Base-by-base conservation (phyloP, 768 basidiomycete species). In the Podaxis mareebaensis region DNA sequence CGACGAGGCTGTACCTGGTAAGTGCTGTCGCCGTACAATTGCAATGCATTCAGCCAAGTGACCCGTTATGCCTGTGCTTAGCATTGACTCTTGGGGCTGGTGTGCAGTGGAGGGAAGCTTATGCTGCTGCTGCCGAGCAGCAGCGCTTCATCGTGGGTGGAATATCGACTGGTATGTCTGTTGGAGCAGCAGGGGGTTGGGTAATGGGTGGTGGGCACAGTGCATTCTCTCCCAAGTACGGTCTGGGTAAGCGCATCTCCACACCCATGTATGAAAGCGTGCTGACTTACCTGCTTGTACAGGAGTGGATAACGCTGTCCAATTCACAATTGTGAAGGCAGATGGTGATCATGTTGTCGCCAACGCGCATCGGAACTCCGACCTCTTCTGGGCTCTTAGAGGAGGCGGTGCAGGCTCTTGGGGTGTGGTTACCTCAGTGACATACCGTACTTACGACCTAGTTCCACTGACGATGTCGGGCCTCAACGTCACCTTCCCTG, bases 381-480 rank as follows among this genome's bases (percentile, higher is more conserved):
- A 85, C 60, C 75, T 85, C 3, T 85, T 82, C 71, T 86, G 81
- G 79, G 83, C 85, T 0, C 67, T 85, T 58, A 75, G 83, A 36
- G 84, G 83, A 0, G 77, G 77, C 1, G 84, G 84, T 0, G 83
- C 83, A 5, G 77, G 79, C 12, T 84, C 80, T 0, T 85, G 73
- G 52, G 83, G 80, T 7, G 73, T 85, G n/a, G 72, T 85, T 48
- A 78, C 77, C 3, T 79, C 79, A 1, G 78, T 77, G 5, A 82
- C 83, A 0, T 83, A 84, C 65, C 68, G 69, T 53, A 82, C 79
- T 0, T 75, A 83, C 57, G 76, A 79, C 3, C 33, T 63, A 12
- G 66, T 74, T 11, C 79, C 82, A 5, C 52, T 79, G 62, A 71
- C 72, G 22, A 55, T 66, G 10, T 72, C 69, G 17, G 40, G 42